Evolutionary conservation across 306 rosid genomes (phyloP), one percentile per base, ranked within the genome.

Genomic region (Glycine latifolia): DNA sequence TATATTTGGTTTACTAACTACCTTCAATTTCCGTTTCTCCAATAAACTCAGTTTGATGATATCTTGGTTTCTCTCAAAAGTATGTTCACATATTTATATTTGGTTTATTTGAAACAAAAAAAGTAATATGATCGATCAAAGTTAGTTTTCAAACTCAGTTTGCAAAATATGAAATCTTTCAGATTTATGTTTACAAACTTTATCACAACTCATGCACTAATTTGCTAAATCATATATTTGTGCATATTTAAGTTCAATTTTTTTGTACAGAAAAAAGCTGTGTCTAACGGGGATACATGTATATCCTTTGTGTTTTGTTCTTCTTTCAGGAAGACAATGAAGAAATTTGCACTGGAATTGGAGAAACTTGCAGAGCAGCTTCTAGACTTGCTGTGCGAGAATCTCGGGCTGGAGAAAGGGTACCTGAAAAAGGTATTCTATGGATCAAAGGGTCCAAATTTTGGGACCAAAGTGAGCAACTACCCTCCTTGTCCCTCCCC

Each of bases 401-500:
- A 92, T 85, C 97, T 93, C 60, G 97, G 95, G 37, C 88, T 96
- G 44, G 98, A 96, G 75, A 91, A 89, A 73, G 99, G 95, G 82
- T 92, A 92, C 82, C 86, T 96, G 77, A 96, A 92, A 86, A 89
- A 86, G 33, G 92, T 79, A 14, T 96, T 96, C 56, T 82, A 86
- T 73, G 99, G 98, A 4, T 85, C 99, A 0, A 92, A 92, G 54
- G 99, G 97, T 1, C 97, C 99, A 56, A 96, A 87, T 6, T 96
- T 93, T 81, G 99, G 99, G 4, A 91, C 97, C 3, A 96, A 96
- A 84, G 97, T 96, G 0, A 93, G 99, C 85, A 93, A 91, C 86
- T 96, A 96, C 87, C 98, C 98, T 81, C 94, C 97, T 0, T 96
- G 99, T 77, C 97, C 98, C 12, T 93, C 94, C 37, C 98, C 99